These are phyloP conservation scores for Russula sp. DNA, from an alignment of 768 basidiomycete species.

Conservation along the genomic window DNA sequence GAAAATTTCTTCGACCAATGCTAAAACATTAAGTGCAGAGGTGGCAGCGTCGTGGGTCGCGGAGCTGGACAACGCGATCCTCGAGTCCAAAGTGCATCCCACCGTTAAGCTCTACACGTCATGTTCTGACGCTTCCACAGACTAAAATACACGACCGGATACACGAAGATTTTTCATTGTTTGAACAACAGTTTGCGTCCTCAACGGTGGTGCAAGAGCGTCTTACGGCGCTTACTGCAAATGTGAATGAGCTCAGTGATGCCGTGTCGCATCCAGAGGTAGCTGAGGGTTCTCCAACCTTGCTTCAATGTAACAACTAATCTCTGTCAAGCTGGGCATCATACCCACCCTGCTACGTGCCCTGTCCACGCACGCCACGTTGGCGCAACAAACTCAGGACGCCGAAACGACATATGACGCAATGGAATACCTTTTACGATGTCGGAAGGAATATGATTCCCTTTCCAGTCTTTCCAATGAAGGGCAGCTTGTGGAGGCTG, in stretches of 20 bases:
- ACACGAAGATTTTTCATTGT: constrained; percentile 53
- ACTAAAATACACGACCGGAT: constrained; percentile 69
- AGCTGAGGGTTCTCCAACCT: constrained; percentile 21
- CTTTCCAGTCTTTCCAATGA: constrained; percentile 43
- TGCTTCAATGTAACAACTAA: constrained; percentile 20
- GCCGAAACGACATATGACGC: constrained; percentile 45
- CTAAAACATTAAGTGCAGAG: constrained; percentile 50
- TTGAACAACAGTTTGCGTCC: constrained; percentile 56
- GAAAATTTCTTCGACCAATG: constrained; percentile 58
- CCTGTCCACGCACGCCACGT: constrained; percentile 52
- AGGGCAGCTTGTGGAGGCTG: constrained; percentile 63
- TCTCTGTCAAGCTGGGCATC: constrained; percentile 53
- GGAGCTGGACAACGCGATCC: constrained; percentile 68
- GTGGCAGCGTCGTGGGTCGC: constrained; percentile 63
- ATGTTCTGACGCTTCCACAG: constrained; percentile 32
- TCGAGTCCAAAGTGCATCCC: constrained; percentile 55
- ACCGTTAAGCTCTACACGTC: neutral
- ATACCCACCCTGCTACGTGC: constrained; percentile 51
- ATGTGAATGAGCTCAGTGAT: constrained; percentile 47
- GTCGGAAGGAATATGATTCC: constrained; percentile 41
- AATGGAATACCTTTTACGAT: constrained; percentile 50
- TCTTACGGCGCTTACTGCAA: constrained; percentile 42
- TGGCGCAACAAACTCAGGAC: constrained; percentile 60
- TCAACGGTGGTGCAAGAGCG: constrained; percentile 62
- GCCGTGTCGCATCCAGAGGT: constrained; percentile 59